Percentiles rank a stretch among this genome's conserved stretches.
phyloP scores from a whole-genome alignment of 2,329 filamentous ascomycete genomes.

The Aspergillus ibericus region DNA sequence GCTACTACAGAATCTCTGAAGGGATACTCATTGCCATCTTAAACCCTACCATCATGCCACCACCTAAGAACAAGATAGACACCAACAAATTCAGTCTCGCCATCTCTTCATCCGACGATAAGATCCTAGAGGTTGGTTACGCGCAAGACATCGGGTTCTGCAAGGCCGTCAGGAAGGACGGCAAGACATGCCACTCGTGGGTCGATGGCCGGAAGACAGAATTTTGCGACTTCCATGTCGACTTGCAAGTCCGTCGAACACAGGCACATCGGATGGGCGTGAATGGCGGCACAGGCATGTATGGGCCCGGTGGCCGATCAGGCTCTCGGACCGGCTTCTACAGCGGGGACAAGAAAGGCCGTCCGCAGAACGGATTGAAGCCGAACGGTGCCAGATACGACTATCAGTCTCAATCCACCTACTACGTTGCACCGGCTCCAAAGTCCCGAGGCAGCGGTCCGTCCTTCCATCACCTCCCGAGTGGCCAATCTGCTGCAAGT shows the following conservation, averaged over 20 bases:
- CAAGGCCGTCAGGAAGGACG: slow-evolving; percentile 80
- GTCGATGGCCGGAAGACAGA: slow-evolving; percentile 85
- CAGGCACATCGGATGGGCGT: slow-evolving; percentile 72
- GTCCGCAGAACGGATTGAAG: slow-evolving; percentile 31
- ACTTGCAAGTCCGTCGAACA: slow-evolving; percentile 73
- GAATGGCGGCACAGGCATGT: slow-evolving; percentile 64
- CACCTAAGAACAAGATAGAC: slow-evolving; percentile 70
- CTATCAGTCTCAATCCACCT: slow-evolving; percentile 43
- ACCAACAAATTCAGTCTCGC: slow-evolving; percentile 84
- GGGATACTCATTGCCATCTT: slow-evolving; percentile 92
- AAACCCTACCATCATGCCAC: slow-evolving; percentile 89
- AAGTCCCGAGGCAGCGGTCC: slow-evolving; percentile 19
- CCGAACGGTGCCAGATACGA: slow-evolving; percentile 42
- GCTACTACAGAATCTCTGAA: slow-evolving; percentile 89
- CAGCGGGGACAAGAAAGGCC: slow-evolving; percentile 23
- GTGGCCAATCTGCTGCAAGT: slow-evolving; percentile 38
- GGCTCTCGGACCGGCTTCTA: slow-evolving; percentile 47
- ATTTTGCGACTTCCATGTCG: slow-evolving; percentile 90
- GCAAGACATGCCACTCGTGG: slow-evolving; percentile 77
- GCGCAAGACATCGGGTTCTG: slow-evolving; percentile 87
- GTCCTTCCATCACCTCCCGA: slow-evolving; percentile 23
- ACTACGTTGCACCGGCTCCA: slow-evolving; percentile 44
- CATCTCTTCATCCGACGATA: slow-evolving; percentile 82
- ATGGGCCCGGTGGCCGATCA: slow-evolving; percentile 39
- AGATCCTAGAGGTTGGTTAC: slow-evolving; percentile 82